A percentile compares a stretch with the other conserved stretches of the same genome.
Evolutionary conservation across 108 stramenopile species (phyloP).

Genomic region (Cyclotella sp.): DNA sequence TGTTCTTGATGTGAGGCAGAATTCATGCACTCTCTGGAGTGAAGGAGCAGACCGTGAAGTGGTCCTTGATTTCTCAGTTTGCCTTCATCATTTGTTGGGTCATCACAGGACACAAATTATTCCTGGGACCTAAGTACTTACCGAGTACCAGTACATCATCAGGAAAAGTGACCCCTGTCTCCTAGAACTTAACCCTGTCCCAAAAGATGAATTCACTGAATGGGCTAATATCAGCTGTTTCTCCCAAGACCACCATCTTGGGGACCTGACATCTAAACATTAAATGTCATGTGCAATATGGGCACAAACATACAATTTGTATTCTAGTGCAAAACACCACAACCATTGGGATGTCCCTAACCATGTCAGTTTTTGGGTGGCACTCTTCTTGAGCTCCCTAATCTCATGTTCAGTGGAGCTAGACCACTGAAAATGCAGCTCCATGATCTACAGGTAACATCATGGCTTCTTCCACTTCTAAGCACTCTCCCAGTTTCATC

Average conservation of each 20-base stretch:
- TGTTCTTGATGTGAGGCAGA: no score
- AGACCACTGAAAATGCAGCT: no score
- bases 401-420: no score
- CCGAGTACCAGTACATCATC: conserved; percentile 13
- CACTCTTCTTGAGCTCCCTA: no score
- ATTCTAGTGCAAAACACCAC: conserved; percentile 44
- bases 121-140: conserved; percentile 34
- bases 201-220: conserved; percentile 46
- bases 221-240: conserved; percentile 54
- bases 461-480: no score
- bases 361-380: no score
- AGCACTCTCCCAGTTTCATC: no score
- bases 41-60: neutral
- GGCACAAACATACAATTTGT: conserved; percentile 20
- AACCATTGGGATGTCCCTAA: conserved; percentile 4
- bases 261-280: conserved; percentile 32
- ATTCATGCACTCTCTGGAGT: conserved; percentile 2
- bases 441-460: no score
- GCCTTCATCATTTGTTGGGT: conserved; percentile 25
- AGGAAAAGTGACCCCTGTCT: neutral
- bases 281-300: conserved; percentile 28
- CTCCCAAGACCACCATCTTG: conserved; percentile 30
- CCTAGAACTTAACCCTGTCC: conserved; percentile 38
- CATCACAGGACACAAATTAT: neutral
- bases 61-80: conserved; percentile 26